Conservation (phyloP, 768 basidiomycete genomes). For the Coprinellus aureogranulatus region DNA sequence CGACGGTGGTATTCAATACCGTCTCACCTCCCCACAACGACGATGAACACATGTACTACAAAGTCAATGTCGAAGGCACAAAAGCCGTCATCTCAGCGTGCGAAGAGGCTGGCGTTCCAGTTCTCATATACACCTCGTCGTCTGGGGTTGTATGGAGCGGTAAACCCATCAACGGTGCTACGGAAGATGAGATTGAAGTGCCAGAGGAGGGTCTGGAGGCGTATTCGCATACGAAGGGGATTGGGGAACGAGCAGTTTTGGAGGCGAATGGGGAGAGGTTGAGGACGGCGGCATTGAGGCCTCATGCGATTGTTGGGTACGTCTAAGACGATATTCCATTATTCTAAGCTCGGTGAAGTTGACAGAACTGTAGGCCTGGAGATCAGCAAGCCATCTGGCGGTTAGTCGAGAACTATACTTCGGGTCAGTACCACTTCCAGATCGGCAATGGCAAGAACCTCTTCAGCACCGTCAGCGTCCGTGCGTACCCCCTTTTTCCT, state of each 20-base stretch:
- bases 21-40: constrained; percentile 63
- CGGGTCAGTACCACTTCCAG: constrained; percentile 72
- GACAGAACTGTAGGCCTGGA: constrained; percentile 51
- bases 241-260: constrained; percentile 61
- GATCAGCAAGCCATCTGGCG: constrained; percentile 71
- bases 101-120: constrained; percentile 52
- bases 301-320: constrained; percentile 82
- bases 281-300: constrained; percentile 70
- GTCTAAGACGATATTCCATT: constrained; percentile 16
- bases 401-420: constrained; percentile 59
- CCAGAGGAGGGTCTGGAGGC: constrained; percentile 64
- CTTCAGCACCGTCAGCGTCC: constrained; percentile 79
- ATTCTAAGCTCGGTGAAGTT: background rate
- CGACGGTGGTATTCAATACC: constrained; percentile 80
- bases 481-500: background rate
- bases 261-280: constrained; percentile 71
- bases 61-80: constrained; percentile 82
- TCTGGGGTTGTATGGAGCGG: constrained; percentile 76
- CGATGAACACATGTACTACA: constrained; percentile 61
- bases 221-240: constrained; percentile 78
- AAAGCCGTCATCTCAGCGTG: constrained; percentile 67
- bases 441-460: constrained; percentile 78
- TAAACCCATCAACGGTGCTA: constrained; percentile 56
- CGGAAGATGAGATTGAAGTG: constrained; percentile 62
- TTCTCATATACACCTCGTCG: constrained; percentile 78